phyloP scores from a whole-genome alignment of 176 grass and related monocot genomes.

The Carex kokanica region DNA sequence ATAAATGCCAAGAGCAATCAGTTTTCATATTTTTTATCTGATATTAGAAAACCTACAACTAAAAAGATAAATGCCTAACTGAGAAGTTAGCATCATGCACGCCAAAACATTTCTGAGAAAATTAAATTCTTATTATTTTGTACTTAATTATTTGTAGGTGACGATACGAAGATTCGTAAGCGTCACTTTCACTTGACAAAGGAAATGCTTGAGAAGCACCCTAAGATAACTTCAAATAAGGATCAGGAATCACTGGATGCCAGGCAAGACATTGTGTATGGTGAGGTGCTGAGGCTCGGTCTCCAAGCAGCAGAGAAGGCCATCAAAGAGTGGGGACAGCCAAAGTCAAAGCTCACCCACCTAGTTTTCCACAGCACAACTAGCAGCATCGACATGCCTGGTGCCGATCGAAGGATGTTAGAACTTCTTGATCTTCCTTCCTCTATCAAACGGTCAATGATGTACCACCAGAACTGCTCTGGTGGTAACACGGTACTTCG shows the following conservation, averaged over 20 bases:
- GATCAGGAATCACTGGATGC: too few relatives aligned
- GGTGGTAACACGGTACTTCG: neutral
- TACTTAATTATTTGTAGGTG: neutral
- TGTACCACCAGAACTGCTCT: neutral
- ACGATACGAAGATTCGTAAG: neutral
- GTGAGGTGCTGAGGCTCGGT: too few relatives aligned
- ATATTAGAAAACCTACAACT: too few relatives aligned
- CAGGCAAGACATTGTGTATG: too few relatives aligned
- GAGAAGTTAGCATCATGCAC: too few relatives aligned
- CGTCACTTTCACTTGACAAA: neutral
- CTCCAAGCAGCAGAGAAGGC: neutral
- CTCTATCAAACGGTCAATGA: neutral
- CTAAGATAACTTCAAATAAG: neutral
- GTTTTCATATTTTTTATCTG: too few relatives aligned
- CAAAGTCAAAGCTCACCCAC: neutral
- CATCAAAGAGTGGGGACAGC: neutral
- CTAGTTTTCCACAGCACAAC: neutral
- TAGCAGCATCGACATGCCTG: neutral
- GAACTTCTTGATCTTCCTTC: neutral
- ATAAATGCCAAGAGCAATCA: too few relatives aligned
- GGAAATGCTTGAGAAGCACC: neutral
- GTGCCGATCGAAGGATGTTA: neutral
- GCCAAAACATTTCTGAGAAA: too few relatives aligned
- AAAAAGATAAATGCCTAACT: too few relatives aligned
- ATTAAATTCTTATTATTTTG: too few relatives aligned